These are phyloP conservation scores for Dispira parvispora DNA, from an alignment of 192 early-diverging fungal genomes.

Conservation along the genomic window DNA sequence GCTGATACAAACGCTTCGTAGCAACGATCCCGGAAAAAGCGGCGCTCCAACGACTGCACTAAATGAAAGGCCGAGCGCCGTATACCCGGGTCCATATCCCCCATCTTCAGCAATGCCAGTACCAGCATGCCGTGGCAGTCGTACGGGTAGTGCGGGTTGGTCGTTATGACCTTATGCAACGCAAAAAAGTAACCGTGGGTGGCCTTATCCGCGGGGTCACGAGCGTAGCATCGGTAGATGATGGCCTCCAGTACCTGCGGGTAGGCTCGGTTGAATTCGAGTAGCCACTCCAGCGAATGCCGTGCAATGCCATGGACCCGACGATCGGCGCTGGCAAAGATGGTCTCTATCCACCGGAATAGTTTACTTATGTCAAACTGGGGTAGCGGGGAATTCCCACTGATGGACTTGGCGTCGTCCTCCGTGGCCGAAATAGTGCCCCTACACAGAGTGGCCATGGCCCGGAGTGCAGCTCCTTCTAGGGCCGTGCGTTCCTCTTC, in stretches of 20 bases:
- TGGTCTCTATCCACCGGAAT: slow-evolving; percentile 43
- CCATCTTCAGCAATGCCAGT: slow-evolving; percentile 63
- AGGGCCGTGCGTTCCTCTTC: slow-evolving; percentile 62
- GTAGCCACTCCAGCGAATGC: slow-evolving; percentile 15
- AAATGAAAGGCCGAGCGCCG: slow-evolving; percentile 52
- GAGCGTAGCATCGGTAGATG: slow-evolving; percentile 55
- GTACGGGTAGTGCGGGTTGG: slow-evolving; percentile 46
- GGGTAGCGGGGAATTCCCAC: too few relatives aligned
- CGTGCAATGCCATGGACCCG: slow-evolving; percentile 32
- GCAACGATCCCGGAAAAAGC: slow-evolving; percentile 38
- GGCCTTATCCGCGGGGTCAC: slow-evolving; percentile 37
- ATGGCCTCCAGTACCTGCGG: slow-evolving; percentile 38
- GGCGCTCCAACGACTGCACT: slow-evolving; percentile 49
- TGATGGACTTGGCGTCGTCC: slow-evolving; percentile 1
- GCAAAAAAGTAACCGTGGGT: slow-evolving; percentile 60
- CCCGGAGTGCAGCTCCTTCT: slow-evolving; percentile 61
- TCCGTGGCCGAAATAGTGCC: slow-evolving; percentile 9
- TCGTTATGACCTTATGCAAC: slow-evolving; percentile 47
- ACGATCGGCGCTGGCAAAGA: slow-evolving; percentile 39
- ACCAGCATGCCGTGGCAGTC: slow-evolving; percentile 36
- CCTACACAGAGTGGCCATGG: slow-evolving; percentile 72
- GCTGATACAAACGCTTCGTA: slow-evolving; percentile 51
- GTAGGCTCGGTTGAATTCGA: slow-evolving; percentile 30
- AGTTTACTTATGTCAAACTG: slow-evolving; percentile 35
- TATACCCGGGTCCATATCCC: slow-evolving; percentile 49